Percentiles rank a stretch among this genome's conserved stretches.
Evolutionary conservation across 2,329 filamentous ascomycete genomes (phyloP).

Genomic region (Apiospora malaysiana): DNA sequence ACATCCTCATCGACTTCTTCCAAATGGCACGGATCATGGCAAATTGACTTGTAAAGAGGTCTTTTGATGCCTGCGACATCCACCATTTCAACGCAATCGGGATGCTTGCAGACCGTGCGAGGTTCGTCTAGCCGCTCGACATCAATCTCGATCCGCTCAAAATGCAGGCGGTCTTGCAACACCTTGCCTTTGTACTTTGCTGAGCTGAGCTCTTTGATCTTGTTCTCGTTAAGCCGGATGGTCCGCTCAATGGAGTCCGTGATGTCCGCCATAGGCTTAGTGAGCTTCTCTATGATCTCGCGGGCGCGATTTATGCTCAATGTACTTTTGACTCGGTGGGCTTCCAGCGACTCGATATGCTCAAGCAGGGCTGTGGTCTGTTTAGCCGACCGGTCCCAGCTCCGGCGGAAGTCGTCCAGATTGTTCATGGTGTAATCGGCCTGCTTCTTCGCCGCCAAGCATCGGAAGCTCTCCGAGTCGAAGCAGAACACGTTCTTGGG

Average conservation of each 20-base stretch:
- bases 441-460: slow-evolving; percentile 44
- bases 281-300: not conserved
- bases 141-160: not conserved
- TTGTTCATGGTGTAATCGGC: slow-evolving; percentile 35
- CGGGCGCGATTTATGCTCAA: slow-evolving; percentile 46
- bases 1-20: not conserved
- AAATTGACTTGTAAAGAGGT: not conserved
- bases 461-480: slow-evolving; percentile 51
- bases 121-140: not conserved
- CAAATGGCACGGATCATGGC: not conserved
- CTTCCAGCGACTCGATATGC: slow-evolving; percentile 35
- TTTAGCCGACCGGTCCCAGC: slow-evolving; percentile 44
- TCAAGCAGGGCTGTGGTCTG: slow-evolving; percentile 41
- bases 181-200: not conserved
- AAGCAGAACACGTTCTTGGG: slow-evolving; percentile 46
- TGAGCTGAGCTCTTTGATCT: not conserved
- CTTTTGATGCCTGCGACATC: not conserved
- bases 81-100: not conserved
- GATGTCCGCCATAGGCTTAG: not conserved
- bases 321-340: slow-evolving; percentile 44
- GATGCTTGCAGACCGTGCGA: not conserved
- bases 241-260: not conserved
- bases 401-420: slow-evolving; percentile 40
- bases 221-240: not conserved
- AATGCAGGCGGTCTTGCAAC: not conserved